Base-by-base conservation (phyloP, 768 basidiomycete species). In the Vishniacozyma victoriae region DNA sequence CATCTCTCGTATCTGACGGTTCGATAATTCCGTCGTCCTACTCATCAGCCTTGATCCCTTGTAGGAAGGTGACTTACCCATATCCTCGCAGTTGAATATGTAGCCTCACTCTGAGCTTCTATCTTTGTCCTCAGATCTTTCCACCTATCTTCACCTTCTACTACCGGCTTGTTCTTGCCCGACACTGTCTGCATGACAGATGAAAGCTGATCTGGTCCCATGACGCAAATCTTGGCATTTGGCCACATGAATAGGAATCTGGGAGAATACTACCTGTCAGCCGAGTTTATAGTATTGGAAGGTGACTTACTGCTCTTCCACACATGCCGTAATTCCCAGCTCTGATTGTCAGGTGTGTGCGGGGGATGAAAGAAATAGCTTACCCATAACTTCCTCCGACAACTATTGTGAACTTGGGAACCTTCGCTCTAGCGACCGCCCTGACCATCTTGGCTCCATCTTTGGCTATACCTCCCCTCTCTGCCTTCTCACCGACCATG, bases 221-320 rank as follows among this genome's bases (percentile, higher is more conserved):
- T 96, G 29, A 96, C 92, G 14, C 85, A 86, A 1, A 93, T 84
- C 71, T 86, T 91, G 27, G 91, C 87, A 57, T 91, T 91, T 83
- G 91, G 91, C 92, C 92, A 96, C 88, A 91, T 92, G 87, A 88
- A 96, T 43, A 96, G 72, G 78, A 96, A 95, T 51, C 89, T 79
- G 15, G 92, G 91, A 4, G 87, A 89, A 73, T 93, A 96, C 83
- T 91, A 14, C 40, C 38, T 53, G 56, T 35, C 31, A 19, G 26
- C n/a, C 9, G 29, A 42, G 11, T 16, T 29, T 20, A 20, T 5
- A n/a, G 24, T 15, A n/a, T 33, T 22, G 50, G 27, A 38, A 40
- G 41, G 18, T 11, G 48, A 78, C 86, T 75, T 69, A 92, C 88
- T 51, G 90, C 87, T 46, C 90, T 78, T 16, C 90, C 90, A 54